Evolutionary conservation across 2,329 filamentous ascomycete genomes (phyloP).

Genomic region (Aspergillus neotritici): DNA sequence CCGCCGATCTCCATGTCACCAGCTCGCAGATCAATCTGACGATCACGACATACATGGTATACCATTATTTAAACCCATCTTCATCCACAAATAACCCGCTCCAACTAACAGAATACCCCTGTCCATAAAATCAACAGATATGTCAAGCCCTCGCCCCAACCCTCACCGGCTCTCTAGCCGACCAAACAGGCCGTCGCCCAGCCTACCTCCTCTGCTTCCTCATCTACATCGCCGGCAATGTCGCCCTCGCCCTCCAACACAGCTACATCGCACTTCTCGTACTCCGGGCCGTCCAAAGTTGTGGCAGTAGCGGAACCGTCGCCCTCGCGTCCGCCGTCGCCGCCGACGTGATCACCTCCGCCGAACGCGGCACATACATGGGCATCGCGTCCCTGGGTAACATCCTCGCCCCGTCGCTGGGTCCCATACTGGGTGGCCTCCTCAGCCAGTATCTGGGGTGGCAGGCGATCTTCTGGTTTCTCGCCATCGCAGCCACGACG

Average conservation of each 20-base stretch:
- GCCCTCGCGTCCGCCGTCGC: constrained; percentile 38
- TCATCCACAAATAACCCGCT: not conserved
- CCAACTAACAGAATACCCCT: not conserved
- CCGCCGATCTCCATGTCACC: constrained; percentile 25
- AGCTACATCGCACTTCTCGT: constrained; percentile 34
- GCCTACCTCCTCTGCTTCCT: constrained; percentile 44
- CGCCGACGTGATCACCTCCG: constrained; percentile 37
- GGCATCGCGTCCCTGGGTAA: constrained; percentile 28
- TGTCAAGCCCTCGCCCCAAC: constrained; percentile 49
- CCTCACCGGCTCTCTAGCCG: constrained; percentile 44
- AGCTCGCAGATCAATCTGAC: constrained; percentile 23
- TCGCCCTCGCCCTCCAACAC: constrained; percentile 37
- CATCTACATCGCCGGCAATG: constrained; percentile 40
- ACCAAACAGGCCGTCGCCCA: constrained; percentile 44
- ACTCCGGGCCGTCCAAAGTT: constrained; percentile 41
- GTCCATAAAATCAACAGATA: constrained; percentile 29
- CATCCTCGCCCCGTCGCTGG: constrained; percentile 43
- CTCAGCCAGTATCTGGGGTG: constrained; percentile 47
- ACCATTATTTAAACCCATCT: not conserved
- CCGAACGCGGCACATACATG: constrained; percentile 40
- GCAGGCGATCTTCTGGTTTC: constrained; percentile 51
- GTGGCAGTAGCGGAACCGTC: constrained; percentile 38
- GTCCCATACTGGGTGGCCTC: constrained; percentile 48
- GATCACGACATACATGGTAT: constrained; percentile 32
- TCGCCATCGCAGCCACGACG: constrained; percentile 38